Evolutionary conservation across 257 asterid species (phyloP).

Genomic region (Forsythia viridissima): DNA sequence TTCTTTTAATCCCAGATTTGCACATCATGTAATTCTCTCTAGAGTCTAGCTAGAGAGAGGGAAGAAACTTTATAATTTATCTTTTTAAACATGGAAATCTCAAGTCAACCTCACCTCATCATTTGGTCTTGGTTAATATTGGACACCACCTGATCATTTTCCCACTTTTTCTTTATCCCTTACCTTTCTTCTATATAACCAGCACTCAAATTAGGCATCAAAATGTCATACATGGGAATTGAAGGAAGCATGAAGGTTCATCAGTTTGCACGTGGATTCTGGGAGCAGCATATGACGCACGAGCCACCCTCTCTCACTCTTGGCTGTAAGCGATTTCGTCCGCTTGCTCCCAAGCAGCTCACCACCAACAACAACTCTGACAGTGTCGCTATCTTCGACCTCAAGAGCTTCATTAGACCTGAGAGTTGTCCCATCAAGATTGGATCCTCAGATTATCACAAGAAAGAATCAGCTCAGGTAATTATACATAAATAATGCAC

Average conservation of each 20-base stretch:
- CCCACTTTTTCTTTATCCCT: conserved; percentile 26
- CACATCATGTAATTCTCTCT: conserved; percentile 15
- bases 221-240: conserved; percentile 44
- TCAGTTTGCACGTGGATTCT: conserved; percentile 72
- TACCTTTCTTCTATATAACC: conserved; percentile 51
- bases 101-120: conserved; percentile 74
- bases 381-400: conserved; percentile 39
- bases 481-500: background rate
- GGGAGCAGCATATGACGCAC: conserved; percentile 47
- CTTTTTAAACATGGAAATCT: conserved; percentile 55
- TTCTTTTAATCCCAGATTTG: background rate
- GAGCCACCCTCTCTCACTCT: conserved; percentile 69
- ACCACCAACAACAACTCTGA: background rate
- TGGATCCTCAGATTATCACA: conserved; percentile 53
- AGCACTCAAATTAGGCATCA: conserved; percentile 31
- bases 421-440: conserved; percentile 56
- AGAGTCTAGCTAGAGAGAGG: background rate
- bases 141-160: conserved; percentile 27
- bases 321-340: conserved; percentile 86
- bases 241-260: conserved; percentile 75
- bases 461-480: conserved; percentile 65
- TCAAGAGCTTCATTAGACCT: conserved; percentile 78
- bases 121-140: conserved; percentile 49
- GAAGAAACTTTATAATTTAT: conserved; percentile 29
- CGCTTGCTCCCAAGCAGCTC: conserved; percentile 65